A percentile compares a stretch with the other conserved stretches of the same genome.
Evolutionary conservation across 2,329 filamentous ascomycete genomes (phyloP).

Genomic region (Talaromyces atroroseus): DNA sequence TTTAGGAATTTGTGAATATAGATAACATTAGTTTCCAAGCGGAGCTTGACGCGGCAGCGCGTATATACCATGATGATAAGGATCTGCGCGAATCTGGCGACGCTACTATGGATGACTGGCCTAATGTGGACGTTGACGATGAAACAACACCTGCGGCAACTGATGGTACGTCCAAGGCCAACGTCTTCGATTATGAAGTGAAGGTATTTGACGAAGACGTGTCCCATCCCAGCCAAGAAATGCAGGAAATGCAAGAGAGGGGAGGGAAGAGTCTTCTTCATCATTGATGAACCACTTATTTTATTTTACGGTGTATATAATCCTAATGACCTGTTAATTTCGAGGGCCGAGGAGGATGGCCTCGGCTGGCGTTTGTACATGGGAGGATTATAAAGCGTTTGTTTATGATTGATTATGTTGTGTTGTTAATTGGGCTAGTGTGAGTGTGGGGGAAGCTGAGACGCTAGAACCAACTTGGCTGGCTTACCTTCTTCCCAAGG

Average conservation of each 20-base stretch:
- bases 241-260: constrained; percentile 31
- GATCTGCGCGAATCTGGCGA: constrained; percentile 6
- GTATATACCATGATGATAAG: constrained; percentile 12
- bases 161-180: constrained; percentile 20
- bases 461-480: background rate
- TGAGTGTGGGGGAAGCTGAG: background rate
- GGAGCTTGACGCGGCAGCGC: constrained; percentile 27
- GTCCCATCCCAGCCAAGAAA: constrained; percentile 28
- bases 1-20: constrained; percentile 43
- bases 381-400: background rate
- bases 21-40: constrained; percentile 43
- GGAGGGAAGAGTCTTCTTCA: constrained; percentile 15
- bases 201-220: constrained; percentile 31
- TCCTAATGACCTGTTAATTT: background rate
- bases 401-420: background rate
- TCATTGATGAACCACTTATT: background rate
- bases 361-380: background rate
- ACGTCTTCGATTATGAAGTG: constrained; percentile 37
- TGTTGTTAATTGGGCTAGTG: background rate
- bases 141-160: constrained; percentile 1
- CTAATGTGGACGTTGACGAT: constrained; percentile 8
- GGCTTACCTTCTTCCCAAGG: no score
- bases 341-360: background rate
- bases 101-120: constrained; percentile 6
- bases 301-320: background rate